Evolutionary conservation across 305 asterid species (phyloP).

Genomic region (Monarda citriodora): DNA sequence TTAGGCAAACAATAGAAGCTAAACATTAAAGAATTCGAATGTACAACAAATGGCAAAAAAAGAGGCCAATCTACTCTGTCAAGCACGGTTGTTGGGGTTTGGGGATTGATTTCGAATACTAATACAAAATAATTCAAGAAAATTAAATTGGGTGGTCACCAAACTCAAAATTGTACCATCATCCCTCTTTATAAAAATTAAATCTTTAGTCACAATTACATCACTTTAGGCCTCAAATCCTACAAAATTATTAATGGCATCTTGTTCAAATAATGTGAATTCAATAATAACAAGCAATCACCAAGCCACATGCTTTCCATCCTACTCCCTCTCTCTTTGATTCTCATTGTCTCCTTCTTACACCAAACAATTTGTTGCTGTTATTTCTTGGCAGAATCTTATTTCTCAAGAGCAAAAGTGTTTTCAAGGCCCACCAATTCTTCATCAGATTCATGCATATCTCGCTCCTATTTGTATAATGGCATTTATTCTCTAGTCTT

Average conservation of each 20-base stretch:
- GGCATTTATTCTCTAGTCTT: slow-evolving; percentile 27
- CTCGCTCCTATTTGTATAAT: slow-evolving; percentile 27
- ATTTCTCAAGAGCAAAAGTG: background rate
- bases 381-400: background rate
- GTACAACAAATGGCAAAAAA: slow-evolving; percentile 4
- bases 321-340: no score
- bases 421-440: slow-evolving; percentile 2
- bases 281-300: slow-evolving; percentile 20
- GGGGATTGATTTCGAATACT: slow-evolving; percentile 4
- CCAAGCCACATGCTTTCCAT: slow-evolving; percentile 21
- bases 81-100: slow-evolving; percentile 60
- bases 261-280: slow-evolving; percentile 21
- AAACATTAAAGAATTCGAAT: slow-evolving; percentile 15
- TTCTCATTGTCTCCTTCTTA: slow-evolving; percentile 27
- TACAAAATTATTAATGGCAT: slow-evolving; percentile 5
- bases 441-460: slow-evolving; percentile 35
- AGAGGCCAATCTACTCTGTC: slow-evolving; percentile 38
- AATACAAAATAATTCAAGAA: slow-evolving; percentile 6
- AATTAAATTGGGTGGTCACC: slow-evolving; percentile 48
- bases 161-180: slow-evolving; percentile 29
- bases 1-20: slow-evolving; percentile 15
- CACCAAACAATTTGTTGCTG: background rate
- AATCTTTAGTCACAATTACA: background rate
- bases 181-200: background rate
- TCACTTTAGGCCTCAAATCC: slow-evolving; percentile 10